Base-by-base conservation (phyloP, 768 basidiomycete genomes). In the Boletus rubescentipes region DNA sequence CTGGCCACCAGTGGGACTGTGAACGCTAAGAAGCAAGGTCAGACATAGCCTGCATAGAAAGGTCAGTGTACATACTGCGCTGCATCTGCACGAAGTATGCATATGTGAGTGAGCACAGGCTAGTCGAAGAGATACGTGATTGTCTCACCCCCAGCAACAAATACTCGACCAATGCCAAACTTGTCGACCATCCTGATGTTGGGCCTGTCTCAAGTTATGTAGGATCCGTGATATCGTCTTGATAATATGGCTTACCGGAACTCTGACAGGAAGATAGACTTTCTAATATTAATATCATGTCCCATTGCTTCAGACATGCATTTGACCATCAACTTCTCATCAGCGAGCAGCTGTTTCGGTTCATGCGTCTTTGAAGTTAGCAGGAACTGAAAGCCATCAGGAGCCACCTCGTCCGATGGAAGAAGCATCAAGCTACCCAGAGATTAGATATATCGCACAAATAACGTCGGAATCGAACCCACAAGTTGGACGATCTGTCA, bases 101-200 rank as follows among this genome's bases (percentile, higher is more conserved):
- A n/a, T n/a, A n/a, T n/a, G 48, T 50, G 2, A 46, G 21, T 36
- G 23, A 34, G 8, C 23, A 6, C 12, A 10, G 14, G 4, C 35
- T n/a, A n/a, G n/a, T n/a, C n/a, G n/a, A n/a, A 37, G 30, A 29
- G 2, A 23, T 23, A 12, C 12, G 38, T 7, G 21, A 42, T 18
- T 9, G 16, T 9, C 42, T 46, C 34, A 62, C 81, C 82, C 60
- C 81, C 81, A 26, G 66, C 74, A 16, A 82, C 46, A 54, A 81
- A 81, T 11, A 75, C 76, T 18, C 77, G 69, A 2, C 78, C 78
- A 6, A 59, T 52, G 16, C 67, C 59, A 57, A 81, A 76, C 21
- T 62, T 70, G 39, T 79, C 59, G 0, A 73, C 75, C 77, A 80
- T 77, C 10, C 81, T 71, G 30, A 81, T 73, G 60, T 79, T 80